Base-by-base conservation (phyloP, 2,329 filamentous ascomycete species). In the Claviceps sp. region DNA sequence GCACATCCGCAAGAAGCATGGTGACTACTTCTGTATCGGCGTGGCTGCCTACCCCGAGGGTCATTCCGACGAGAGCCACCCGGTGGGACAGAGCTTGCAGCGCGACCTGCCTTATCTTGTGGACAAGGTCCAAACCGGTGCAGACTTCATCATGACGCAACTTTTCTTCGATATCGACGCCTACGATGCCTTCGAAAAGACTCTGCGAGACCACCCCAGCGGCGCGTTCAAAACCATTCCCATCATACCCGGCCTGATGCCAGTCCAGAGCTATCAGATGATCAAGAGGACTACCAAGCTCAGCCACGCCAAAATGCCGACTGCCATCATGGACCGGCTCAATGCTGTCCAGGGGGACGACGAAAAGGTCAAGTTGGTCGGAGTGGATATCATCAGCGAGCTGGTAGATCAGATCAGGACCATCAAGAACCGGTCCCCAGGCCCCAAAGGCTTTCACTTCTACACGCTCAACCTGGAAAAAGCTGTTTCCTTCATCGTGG, bases 71-170 rank as follows among this genome's bases (percentile, higher is more conserved):
- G 89, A 95, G 67, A 88, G 84, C 55, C 85, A 94, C 66, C 91
- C 91, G 1, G 65, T 74, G 37, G 78, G 75, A 26, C 81, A 84
- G 68, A 81, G 76, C 58, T 62, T 83, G 40, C 87, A 94, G 61
- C 78, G 86, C 56, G 93, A 98, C 68, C 70, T 98, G 54, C 87
- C 90, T 0, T 95, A 86, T 62, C 74, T 98, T 51, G 80, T 95
- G 11, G 89, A 95, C 59, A 98, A 98, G 75, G 85, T 85, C 1
- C 76, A 84, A 60, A 93, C 93, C 3, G 93, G 93, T 1, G 93
- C 90, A 49, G 90, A 97, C 69, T 98, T 98, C 64, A 86, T 98
- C 68, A 95, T 98, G 88, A 97, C 93, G 1, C 93, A 98, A 67
- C 76, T 98, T 8, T 97, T 96, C 69, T 98, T 95, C 67, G 89